Base-by-base conservation (phyloP, 768 basidiomycete species). In the Lactarius indigo region DNA sequence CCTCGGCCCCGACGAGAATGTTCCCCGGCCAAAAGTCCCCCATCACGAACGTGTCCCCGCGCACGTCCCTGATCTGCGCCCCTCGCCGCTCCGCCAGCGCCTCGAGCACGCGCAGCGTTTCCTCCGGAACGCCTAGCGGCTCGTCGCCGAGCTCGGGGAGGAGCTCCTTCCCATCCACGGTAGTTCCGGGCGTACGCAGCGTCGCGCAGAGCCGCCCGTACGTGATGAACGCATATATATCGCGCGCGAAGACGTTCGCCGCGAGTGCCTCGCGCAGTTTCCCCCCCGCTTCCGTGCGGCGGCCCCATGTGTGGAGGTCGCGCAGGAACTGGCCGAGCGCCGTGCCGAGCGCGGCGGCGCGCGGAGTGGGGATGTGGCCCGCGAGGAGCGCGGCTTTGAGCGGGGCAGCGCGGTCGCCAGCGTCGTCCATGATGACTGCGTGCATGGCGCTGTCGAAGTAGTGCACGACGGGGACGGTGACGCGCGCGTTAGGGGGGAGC, bases 21-120 rank as follows among this genome's bases (percentile, higher is more conserved):
- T 90, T 90, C 0, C 88, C 89, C 1, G 89, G 83, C 88, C 89
- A 90, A 70, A 90, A 86, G 73, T 90, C 89, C 0, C 89, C 89
- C 84, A 85, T 85, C n/a, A 75, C 77, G 65, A 76, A 57, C 13
- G 76, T 28, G 10, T 60, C 71, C 57, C 79, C 78, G 41, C 72
- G 64, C 33, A 73, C 73, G 30, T 73, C 73, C 30, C 65, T 55
- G 39, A 84, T 80, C n/a, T 68, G 75, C 28, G 71, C 55, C 12
- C 71, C 67, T 63, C 74, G 76, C 55, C 69, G 74, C 44, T 73
- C 69, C 10, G 75, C 78, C 31, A 83, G 37, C 57, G 69, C 74
- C 9, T 72, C 75, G 39, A 83, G 73, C 39, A 70, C 69, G 7
- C 70, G 69, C 66, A 85, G 70, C 68, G 79, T 76, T 7, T 70